These are phyloP conservation scores for Emergomyces africanus DNA, from an alignment of 2,329 filamentous ascomycete genomes.

Conservation along the genomic window DNA sequence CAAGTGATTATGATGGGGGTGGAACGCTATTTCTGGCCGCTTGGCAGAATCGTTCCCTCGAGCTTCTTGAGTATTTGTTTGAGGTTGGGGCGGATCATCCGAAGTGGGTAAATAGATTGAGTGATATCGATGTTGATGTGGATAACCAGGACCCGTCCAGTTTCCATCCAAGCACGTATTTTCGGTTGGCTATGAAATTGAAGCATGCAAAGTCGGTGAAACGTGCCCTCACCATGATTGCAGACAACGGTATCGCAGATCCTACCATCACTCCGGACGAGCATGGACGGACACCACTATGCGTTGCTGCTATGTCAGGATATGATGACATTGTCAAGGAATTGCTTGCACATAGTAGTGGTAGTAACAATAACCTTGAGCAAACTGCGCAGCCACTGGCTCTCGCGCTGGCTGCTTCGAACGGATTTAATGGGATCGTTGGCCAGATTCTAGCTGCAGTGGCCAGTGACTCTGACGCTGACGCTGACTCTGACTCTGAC, in stretches of 20 bases:
- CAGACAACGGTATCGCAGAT: background rate
- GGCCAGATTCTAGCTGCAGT: background rate
- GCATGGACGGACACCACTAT: background rate
- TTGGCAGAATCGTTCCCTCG: background rate
- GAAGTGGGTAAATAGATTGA: background rate
- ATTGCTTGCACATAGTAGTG: background rate
- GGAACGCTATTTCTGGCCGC: conserved; percentile 2
- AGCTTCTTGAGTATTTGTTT: background rate
- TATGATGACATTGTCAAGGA: background rate
- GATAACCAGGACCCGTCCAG: background rate
- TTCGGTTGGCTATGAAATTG: background rate
- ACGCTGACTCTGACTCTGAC: too few species aligned
- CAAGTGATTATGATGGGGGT: background rate
- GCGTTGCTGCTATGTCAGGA: background rate
- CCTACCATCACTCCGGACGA: background rate
- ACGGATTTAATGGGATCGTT: background rate
- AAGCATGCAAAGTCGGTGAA: background rate
- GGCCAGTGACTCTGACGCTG: background rate
- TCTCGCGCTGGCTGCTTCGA: background rate
- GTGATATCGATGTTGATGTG: background rate
- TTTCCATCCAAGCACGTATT: background rate
- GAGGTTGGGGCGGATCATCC: background rate
- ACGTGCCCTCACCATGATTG: background rate
- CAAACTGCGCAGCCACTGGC: background rate
- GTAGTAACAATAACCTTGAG: background rate